Percentiles rank a stretch among this genome's conserved stretches.
Evolutionary conservation across 1,284 basidiomycete genomes (phyloP).

Genomic region (Trichosporon ovoides): DNA sequence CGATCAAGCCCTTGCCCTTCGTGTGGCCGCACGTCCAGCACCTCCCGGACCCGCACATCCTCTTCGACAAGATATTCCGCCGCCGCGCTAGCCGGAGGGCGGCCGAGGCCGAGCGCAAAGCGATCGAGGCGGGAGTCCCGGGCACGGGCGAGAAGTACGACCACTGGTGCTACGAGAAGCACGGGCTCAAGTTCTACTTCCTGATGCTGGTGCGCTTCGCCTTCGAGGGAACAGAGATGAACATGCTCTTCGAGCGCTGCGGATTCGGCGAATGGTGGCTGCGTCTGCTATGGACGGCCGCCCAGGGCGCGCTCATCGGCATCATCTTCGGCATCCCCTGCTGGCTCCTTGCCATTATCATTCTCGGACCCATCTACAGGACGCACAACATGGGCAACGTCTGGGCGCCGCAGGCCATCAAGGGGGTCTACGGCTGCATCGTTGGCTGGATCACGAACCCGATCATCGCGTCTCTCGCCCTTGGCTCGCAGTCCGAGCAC

Average conservation of each 20-base stretch:
- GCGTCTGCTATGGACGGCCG: constrained; percentile 39
- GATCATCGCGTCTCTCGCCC: constrained; percentile 44
- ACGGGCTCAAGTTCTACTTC: constrained; percentile 32
- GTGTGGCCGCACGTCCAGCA: constrained; percentile 49
- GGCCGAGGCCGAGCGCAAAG: not conserved
- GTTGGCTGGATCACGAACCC: constrained; percentile 49
- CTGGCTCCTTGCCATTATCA: constrained; percentile 45
- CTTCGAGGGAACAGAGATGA: constrained; percentile 49
- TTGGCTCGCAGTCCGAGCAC: constrained; percentile 47
- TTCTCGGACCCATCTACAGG: constrained; percentile 47
- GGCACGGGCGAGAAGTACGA: not conserved
- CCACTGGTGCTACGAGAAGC: not conserved
- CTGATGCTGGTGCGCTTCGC: constrained; percentile 47
- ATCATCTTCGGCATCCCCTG: constrained; percentile 46
- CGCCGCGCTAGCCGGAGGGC: not conserved
- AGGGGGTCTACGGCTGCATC: constrained; percentile 44
- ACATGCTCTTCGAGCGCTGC: constrained; percentile 36
- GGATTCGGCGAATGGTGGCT: constrained; percentile 30
- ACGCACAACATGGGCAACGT: constrained; percentile 38
- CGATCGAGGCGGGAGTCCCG: not conserved
- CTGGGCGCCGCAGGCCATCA: constrained; percentile 49
- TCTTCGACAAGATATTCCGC: constrained; percentile 19
- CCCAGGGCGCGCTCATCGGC: constrained; percentile 45
- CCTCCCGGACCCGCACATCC: constrained; percentile 40
- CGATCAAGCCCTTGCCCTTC: constrained; percentile 43